Evolutionary conservation across 257 asterid genomes (phyloP).

Genomic region (Avicennia marina): DNA sequence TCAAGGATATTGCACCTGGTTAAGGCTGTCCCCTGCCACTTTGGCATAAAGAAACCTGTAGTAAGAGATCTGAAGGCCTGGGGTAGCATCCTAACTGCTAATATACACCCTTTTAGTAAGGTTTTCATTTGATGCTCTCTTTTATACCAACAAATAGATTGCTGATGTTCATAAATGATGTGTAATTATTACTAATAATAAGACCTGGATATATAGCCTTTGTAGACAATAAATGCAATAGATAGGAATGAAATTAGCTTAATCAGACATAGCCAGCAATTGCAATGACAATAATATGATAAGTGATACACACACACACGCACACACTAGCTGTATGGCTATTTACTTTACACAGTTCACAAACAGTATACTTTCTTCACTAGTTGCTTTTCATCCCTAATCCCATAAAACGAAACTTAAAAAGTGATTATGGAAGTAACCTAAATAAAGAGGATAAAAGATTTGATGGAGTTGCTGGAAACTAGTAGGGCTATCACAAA

Average conservation of each 20-base stretch:
- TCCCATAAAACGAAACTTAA: background rate
- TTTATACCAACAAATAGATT: conserved; percentile 11
- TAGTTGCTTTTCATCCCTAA: background rate
- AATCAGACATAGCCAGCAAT: background rate
- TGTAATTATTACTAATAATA: background rate
- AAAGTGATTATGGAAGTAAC: conserved; percentile 2
- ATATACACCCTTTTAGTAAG: conserved; percentile 7
- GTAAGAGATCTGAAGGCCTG: conserved; percentile 2
- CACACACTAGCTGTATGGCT: background rate
- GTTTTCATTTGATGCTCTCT: background rate
- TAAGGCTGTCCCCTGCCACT: background rate
- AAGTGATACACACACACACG: too few species aligned
- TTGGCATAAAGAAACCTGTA: background rate
- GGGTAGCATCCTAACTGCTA: conserved; percentile 12
- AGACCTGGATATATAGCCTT: too few species aligned
- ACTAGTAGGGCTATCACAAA: conserved; percentile 12
- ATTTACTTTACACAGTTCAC: background rate
- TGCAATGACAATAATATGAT: too few species aligned
- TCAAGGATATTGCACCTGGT: background rate
- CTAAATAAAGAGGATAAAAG: conserved; percentile 11
- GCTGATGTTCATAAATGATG: background rate
- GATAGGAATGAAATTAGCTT: background rate
- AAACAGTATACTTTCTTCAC: background rate
- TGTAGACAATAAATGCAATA: background rate
- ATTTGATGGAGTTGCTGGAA: conserved; percentile 1